Evolutionary conservation across 352 stramenopile species (phyloP).

Genomic region (Phytophthora litchii): DNA sequence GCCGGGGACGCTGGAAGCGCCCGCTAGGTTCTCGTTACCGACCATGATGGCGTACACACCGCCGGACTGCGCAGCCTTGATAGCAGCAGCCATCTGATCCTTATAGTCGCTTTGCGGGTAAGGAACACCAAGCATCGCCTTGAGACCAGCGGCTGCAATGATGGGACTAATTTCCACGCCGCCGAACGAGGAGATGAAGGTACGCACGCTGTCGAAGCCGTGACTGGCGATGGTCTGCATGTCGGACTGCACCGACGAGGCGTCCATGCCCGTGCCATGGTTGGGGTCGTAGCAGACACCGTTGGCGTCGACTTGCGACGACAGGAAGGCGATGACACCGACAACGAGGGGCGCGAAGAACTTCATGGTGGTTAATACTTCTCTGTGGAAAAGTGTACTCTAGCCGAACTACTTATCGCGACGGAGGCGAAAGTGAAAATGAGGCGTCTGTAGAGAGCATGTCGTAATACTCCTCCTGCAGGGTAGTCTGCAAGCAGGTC

Average conservation of each 20-base stretch:
- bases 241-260: slow-evolving; percentile 37
- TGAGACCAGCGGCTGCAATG: slow-evolving; percentile 46
- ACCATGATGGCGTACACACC: slow-evolving; percentile 59
- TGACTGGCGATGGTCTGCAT: slow-evolving; percentile 49
- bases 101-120: slow-evolving; percentile 45
- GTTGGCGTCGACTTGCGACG: slow-evolving; percentile 43
- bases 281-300: slow-evolving; percentile 66
- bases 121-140: slow-evolving; percentile 48
- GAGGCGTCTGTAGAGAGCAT: slow-evolving; percentile 8
- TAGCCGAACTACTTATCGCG: slow-evolving; percentile 13
- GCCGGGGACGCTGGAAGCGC: slow-evolving; percentile 21
- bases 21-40: slow-evolving; percentile 61
- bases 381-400: slow-evolving; percentile 24
- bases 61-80: slow-evolving; percentile 41
- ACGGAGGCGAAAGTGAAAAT: slow-evolving; percentile 26
- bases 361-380: slow-evolving; percentile 39
- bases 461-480: background rate
- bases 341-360: slow-evolving; percentile 30
- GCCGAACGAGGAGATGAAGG: slow-evolving; percentile 60
- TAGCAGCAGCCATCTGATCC: slow-evolving; percentile 37
- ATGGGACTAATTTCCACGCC: slow-evolving; percentile 46
- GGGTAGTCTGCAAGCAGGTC: background rate
- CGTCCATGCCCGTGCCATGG: slow-evolving; percentile 39
- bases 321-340: slow-evolving; percentile 37
- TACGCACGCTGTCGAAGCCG: slow-evolving; percentile 61